These are phyloP conservation scores for Fusarium sp. DNA, from an alignment of 2,329 filamentous ascomycete species.

Conservation along the genomic window DNA sequence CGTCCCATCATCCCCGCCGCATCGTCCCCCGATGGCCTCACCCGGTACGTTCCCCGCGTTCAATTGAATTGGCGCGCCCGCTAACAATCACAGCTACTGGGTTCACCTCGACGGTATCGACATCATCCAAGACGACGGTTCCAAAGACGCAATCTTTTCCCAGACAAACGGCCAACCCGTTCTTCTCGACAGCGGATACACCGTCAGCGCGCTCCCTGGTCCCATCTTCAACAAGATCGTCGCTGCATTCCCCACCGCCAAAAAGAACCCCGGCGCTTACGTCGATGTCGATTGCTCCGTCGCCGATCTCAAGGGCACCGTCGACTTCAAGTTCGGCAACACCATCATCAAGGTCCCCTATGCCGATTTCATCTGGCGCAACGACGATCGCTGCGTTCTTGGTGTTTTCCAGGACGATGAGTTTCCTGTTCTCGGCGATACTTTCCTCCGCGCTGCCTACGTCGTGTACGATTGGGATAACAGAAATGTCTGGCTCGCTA, in stretches of 20 bases:
- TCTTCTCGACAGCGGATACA: conserved; percentile 76
- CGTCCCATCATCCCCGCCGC: conserved; percentile 65
- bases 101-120: conserved; percentile 55
- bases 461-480: conserved; percentile 60
- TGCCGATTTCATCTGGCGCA: conserved; percentile 60
- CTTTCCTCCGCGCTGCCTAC: conserved; percentile 60
- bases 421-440: conserved; percentile 58
- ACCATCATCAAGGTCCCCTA: conserved; percentile 59
- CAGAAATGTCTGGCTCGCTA: conserved; percentile 53
- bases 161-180: conserved; percentile 57
- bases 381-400: conserved; percentile 54
- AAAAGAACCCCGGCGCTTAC: conserved; percentile 54
- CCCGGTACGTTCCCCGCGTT: conserved; percentile 39
- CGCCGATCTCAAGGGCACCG: conserved; percentile 52
- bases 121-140: conserved; percentile 51
- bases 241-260: conserved; percentile 59
- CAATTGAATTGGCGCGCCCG: fast-evolving
- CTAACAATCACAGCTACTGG: conserved; percentile 54
- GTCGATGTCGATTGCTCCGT: conserved; percentile 62
- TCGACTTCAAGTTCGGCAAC: conserved; percentile 64
- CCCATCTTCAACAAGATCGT: conserved; percentile 61
- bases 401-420: conserved; percentile 59
- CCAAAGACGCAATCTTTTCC: conserved; percentile 60
- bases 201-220: conserved; percentile 74
- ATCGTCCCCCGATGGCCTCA: conserved; percentile 51